Percentiles rank a stretch among this genome's conserved stretches.
These are phyloP conservation scores for Cladosporium sp. DNA, from an alignment of 2,329 filamentous ascomycete genomes.

Conservation along the genomic window DNA sequence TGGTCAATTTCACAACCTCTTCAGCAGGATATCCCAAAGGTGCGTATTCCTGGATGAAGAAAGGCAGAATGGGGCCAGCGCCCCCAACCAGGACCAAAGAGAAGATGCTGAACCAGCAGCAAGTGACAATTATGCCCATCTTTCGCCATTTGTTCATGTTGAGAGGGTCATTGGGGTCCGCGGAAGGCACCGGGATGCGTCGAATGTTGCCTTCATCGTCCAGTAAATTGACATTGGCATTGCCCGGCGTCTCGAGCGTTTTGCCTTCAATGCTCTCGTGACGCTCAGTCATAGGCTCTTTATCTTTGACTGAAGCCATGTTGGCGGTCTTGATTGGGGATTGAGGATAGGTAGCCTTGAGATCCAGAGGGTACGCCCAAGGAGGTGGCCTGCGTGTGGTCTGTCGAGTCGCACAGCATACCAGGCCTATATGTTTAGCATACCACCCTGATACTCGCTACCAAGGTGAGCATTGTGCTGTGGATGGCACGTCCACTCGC, in stretches of 20 bases:
- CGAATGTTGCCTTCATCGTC: slow-evolving; percentile 18
- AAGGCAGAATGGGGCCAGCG: slow-evolving; percentile 38
- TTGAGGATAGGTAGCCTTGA: not conserved
- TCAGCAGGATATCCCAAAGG: slow-evolving; percentile 21
- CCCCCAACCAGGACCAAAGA: slow-evolving; percentile 49
- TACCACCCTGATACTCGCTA: not conserved
- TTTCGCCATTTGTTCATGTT: slow-evolving; percentile 30
- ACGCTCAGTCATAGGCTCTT: not conserved
- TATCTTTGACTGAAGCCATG: not conserved
- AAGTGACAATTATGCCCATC: slow-evolving; percentile 26
- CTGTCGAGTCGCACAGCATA: not conserved
- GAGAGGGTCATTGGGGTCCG: slow-evolving; percentile 26
- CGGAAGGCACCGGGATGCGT: slow-evolving; percentile 22
- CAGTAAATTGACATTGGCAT: slow-evolving; percentile 19
- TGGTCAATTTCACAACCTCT: slow-evolving; percentile 34
- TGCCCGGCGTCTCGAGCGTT: not conserved
- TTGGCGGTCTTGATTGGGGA: not conserved
- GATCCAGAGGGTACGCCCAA: not conserved
- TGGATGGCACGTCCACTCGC: not conserved
- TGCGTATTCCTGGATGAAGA: slow-evolving; percentile 33
- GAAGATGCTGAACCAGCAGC: slow-evolving; percentile 32
- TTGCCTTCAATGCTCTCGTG: not conserved
- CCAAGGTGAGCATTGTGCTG: not conserved
- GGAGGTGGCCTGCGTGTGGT: not conserved
- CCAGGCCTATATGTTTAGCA: not conserved